Conservation (phyloP, 78 protist species). For the Acrasis kona region DNA sequence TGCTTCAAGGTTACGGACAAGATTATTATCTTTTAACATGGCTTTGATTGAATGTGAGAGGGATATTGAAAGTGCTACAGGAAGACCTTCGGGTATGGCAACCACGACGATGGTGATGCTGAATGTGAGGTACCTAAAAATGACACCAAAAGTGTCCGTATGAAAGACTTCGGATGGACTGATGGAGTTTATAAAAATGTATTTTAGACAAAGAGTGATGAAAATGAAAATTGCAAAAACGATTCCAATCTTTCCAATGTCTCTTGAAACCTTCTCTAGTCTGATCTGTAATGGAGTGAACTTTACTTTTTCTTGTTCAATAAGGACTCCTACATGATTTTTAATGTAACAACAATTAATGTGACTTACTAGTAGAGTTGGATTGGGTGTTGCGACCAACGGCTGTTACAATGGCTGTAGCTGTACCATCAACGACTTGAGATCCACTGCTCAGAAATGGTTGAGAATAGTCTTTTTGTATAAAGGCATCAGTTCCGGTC, state of each 20-base stretch:
- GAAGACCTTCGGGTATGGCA: conserved; percentile 71
- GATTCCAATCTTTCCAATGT: conserved; percentile 38
- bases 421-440: conserved; percentile 44
- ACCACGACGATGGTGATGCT: conserved; percentile 61
- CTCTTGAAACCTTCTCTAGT: conserved; percentile 23
- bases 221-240: conserved; percentile 21
- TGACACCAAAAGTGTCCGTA: conserved; percentile 1
- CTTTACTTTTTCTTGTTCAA: conserved; percentile 1
- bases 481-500: conserved; percentile 59
- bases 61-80: conserved; percentile 72
- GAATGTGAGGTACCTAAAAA: conserved; percentile 10
- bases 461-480: conserved; percentile 27
- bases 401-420: conserved; percentile 29
- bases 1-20: conserved; percentile 51
- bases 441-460: conserved; percentile 39
- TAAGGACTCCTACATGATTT: no score
- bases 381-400: conserved; percentile 31
- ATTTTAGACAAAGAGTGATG: neutral
- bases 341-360: no score
- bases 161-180: neutral
- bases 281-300: conserved; percentile 43
- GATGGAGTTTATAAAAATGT: neutral
- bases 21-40: conserved; percentile 54
- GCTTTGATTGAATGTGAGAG: conserved; percentile 56
- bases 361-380: conserved; percentile 3